Conservation (phyloP, 2,329 filamentous ascomycete genomes). For the Tolypocladium ovalisporum region DNA sequence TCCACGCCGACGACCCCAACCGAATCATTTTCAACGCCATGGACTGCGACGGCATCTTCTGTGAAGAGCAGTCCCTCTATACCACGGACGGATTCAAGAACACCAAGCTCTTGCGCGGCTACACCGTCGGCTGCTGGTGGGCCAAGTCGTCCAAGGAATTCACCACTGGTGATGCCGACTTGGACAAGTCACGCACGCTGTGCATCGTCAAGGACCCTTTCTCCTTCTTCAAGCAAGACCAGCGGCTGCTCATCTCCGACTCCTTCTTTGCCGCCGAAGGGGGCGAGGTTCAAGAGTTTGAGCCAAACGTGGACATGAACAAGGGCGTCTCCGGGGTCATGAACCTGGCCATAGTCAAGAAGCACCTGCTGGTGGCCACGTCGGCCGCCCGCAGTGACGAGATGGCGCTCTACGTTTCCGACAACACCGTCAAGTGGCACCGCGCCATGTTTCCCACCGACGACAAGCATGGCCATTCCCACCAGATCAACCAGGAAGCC, state of each 20-base stretch:
- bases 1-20: conserved; percentile 74
- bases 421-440: conserved; percentile 79
- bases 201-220: conserved; percentile 70
- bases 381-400: conserved; percentile 73
- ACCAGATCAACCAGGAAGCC: conserved; percentile 61
- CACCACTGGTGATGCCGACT: conserved; percentile 51
- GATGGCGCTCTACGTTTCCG: conserved; percentile 81
- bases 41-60: conserved; percentile 54
- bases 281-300: conserved; percentile 48
- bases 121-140: conserved; percentile 75
- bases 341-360: conserved; percentile 75
- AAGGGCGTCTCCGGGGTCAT: conserved; percentile 69
- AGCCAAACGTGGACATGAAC: conserved; percentile 66
- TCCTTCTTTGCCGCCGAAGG: conserved; percentile 58
- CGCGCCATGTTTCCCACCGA: conserved; percentile 78
- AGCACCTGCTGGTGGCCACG: conserved; percentile 75
- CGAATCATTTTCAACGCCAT: conserved; percentile 78
- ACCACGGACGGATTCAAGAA: conserved; percentile 78
- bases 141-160: conserved; percentile 70
- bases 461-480: conserved; percentile 63
- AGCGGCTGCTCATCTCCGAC: conserved; percentile 71
- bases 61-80: conserved; percentile 56
- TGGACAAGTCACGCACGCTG: conserved; percentile 61
- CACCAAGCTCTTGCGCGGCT: conserved; percentile 52
- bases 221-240: conserved; percentile 60